Evolutionary conservation across 2,329 filamentous ascomycete genomes (phyloP), one percentile per base, ranked within the genome.

Genomic region (Mycocentrospora acerina): DNA sequence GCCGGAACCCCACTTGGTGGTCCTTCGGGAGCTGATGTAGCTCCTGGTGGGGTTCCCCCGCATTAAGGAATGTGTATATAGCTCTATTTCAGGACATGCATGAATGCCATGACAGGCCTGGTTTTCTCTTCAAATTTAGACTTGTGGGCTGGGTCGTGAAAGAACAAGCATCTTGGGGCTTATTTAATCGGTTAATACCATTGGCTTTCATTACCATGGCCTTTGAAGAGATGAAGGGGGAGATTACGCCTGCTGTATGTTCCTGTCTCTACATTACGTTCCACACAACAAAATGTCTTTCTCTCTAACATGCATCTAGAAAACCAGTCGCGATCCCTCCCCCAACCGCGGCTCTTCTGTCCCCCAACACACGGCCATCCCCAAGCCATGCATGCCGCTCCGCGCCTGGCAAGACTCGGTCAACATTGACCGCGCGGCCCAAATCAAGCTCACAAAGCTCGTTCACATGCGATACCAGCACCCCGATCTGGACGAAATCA

Each of bases 391-490:
- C 32, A 62, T 62, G 37, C 49, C 62, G 7, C 53, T 71, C 8
- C 51, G 56, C 9, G 48, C 62, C 51, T 73, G 70, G 69, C 68
- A 69, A 35, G 39, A 57, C 15, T 48, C 55, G 24, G 53, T 62
- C 24, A 59, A 59, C 27, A 75, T 78, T 56, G 67, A 76, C 43
- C 50, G 55, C 12, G 46, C 62, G 31, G 59, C 67, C 19, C 74
- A 77, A 43, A 68, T 78, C 47, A 67, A 70, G 40, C 55, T 79
- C 14, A 69, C 66, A 6, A 73, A 72, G 40, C 44, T 78, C 4
- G 67, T 68, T 2, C 75, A 79, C 42, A 77, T 78, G 74, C 68
- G 75, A 2, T 79, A 79, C 50, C 74, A 77, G 42, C 76, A 78
- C 45, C 71, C 74, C 0, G 69, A 78, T 40, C 59, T 79, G 4